Conservation (phyloP, 2,329 filamentous ascomycete species). For the Trematosphaeria pertusa region DNA sequence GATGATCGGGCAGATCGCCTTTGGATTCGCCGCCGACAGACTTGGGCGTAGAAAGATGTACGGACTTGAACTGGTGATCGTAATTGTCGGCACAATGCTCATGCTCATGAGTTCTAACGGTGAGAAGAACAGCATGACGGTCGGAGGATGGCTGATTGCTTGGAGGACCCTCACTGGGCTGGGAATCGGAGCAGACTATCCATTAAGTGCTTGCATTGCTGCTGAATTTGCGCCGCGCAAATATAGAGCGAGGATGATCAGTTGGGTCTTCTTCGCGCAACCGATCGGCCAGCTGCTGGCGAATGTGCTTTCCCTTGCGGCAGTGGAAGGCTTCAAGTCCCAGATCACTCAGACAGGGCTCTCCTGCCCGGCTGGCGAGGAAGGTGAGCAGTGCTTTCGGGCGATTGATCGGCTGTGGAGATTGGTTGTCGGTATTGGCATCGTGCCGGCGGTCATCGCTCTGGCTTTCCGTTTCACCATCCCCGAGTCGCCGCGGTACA, state of each 20-base stretch:
- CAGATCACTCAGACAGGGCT: constrained; percentile 26
- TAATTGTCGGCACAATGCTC: constrained; percentile 50
- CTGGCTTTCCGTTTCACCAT: constrained; percentile 50
- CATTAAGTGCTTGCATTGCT: constrained; percentile 48
- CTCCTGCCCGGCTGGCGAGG: constrained; percentile 15
- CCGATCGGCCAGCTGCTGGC: constrained; percentile 48
- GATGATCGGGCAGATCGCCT: constrained; percentile 47
- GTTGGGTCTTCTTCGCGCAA: constrained; percentile 52
- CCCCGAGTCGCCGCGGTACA: constrained; percentile 50
- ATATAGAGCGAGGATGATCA: constrained; percentile 50
- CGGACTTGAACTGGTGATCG: constrained; percentile 49
- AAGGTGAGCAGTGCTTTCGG: constrained; percentile 33
- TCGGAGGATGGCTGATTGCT: constrained; percentile 48
- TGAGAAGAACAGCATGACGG: constrained; percentile 44
- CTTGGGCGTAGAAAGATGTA: constrained; percentile 50
- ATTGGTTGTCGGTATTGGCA: constrained; percentile 49
- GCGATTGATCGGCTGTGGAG: constrained; percentile 50
- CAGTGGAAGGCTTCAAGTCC: constrained; percentile 34
- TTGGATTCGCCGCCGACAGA: constrained; percentile 48
- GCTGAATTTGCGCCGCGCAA: constrained; percentile 49
- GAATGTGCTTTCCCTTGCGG: constrained; percentile 38
- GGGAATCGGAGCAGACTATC: constrained; percentile 49
- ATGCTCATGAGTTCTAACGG: constrained; percentile 48
- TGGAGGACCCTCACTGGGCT: constrained; percentile 51
- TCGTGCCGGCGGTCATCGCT: constrained; percentile 47